Conservation (phyloP, 768 basidiomycete species). For the Mycena pura region DNA sequence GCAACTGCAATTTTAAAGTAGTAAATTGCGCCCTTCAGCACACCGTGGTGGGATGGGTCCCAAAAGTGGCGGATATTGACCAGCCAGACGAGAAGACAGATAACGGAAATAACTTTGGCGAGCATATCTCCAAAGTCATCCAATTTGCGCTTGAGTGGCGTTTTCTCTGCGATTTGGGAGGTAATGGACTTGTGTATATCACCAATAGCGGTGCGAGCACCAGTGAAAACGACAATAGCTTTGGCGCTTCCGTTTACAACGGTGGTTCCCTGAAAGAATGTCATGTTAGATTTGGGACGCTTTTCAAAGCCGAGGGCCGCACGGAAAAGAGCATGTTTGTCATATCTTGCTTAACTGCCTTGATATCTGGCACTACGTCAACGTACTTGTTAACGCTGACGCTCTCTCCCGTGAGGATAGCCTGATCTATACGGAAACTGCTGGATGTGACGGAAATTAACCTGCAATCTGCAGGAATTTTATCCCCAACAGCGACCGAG, state of each 20-base stretch:
- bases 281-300: not conserved
- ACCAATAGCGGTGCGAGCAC: conserved; percentile 89
- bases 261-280: conserved; percentile 79
- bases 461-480: conserved; percentile 93
- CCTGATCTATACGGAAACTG: conserved; percentile 95
- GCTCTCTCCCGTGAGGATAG: conserved; percentile 95
- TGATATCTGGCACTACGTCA: conserved; percentile 68
- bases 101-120: conserved; percentile 96
- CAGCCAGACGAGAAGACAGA: conserved; percentile 97
- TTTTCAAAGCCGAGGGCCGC: conserved; percentile 32
- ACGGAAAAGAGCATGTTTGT: conserved; percentile 95
- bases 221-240: conserved; percentile 89
- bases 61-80: conserved; percentile 96
- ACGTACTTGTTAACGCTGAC: conserved; percentile 84
- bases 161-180: conserved; percentile 93
- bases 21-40: conserved; percentile 92
- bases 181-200: conserved; percentile 98
- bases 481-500: conserved; percentile 91
- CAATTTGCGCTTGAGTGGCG: conserved; percentile 94
- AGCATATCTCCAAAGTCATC: conserved; percentile 98
- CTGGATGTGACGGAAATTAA: conserved; percentile 89
- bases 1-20: conserved; percentile 99
- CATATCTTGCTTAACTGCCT: conserved; percentile 98
- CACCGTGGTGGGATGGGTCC: conserved; percentile 93
- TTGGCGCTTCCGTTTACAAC: conserved; percentile 92